These are phyloP conservation scores for Quercus robur DNA, from an alignment of 306 rosid genomes.

Conservation along the genomic window DNA sequence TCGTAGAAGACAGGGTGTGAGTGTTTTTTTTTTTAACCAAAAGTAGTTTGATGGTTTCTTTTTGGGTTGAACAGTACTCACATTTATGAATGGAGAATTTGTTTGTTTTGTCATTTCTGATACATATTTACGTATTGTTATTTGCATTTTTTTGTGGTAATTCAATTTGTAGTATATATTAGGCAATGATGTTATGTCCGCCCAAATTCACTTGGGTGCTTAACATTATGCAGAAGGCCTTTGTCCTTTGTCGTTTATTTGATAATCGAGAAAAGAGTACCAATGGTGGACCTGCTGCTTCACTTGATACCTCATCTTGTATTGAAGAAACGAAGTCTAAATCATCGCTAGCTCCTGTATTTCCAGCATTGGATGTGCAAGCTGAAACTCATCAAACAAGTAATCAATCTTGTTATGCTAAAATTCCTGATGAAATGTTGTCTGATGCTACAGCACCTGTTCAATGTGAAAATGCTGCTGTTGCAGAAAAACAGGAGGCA, in stretches of 20 bases:
- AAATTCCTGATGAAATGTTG: not conserved
- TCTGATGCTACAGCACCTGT: constrained; percentile 16
- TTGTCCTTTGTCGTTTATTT: constrained; percentile 84
- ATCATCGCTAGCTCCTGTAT: constrained; percentile 31
- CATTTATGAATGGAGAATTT: no score
- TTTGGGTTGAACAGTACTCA: no score
- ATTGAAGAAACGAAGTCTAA: constrained; percentile 50
- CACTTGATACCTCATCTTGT: constrained; percentile 47
- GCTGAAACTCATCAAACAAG: constrained; percentile 29
- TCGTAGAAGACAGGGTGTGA: no score
- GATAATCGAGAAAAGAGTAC: constrained; percentile 71
- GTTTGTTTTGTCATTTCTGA: not conserved
- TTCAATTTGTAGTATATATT: not conserved
- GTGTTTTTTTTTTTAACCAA: no score
- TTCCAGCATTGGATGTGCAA: constrained; percentile 39
- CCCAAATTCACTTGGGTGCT: not conserved
- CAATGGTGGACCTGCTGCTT: constrained; percentile 46
- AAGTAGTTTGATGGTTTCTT: no score
- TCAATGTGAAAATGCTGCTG: not conserved
- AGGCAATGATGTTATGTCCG: not conserved
- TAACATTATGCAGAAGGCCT: constrained; percentile 56
- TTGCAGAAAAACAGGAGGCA: constrained; percentile 21
- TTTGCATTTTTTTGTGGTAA: not conserved
- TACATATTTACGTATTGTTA: not conserved
- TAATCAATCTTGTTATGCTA: not conserved